phyloP scores from a whole-genome alignment of 441 rosid genomes.

The Gossypium davidsonii region DNA sequence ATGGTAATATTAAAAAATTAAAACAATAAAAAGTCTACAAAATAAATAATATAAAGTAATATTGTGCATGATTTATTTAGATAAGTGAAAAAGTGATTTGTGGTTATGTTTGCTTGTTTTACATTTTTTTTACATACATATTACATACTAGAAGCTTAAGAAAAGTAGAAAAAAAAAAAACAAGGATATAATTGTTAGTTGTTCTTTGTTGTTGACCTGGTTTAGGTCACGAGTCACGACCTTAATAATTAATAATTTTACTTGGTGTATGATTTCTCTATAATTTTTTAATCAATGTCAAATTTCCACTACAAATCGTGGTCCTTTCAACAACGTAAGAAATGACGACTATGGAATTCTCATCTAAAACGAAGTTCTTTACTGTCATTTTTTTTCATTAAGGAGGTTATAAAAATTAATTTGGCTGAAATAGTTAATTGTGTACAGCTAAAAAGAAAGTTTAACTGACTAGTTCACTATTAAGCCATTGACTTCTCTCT shows the following conservation, averaged over 20 bases:
- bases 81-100: neutral
- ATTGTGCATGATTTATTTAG: neutral
- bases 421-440: no score
- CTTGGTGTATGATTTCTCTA: constrained; percentile 4
- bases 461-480: no score
- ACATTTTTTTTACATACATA: neutral
- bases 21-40: neutral
- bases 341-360: neutral
- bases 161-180: neutral
- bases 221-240: neutral
- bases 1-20: neutral
- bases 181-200: neutral
- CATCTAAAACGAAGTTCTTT: neutral
- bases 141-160: neutral
- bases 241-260: neutral
- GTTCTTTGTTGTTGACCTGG: neutral
- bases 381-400: neutral
- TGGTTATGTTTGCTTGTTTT: neutral
- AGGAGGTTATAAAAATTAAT: neutral
- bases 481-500: no score
- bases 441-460: no score
- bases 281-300: neutral
- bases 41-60: neutral
- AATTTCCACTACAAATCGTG: neutral
- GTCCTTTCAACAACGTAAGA: constrained; percentile 2